These are phyloP conservation scores for Fusarium napiforme DNA, from an alignment of 2,329 filamentous ascomycete species.

Conservation along the genomic window DNA sequence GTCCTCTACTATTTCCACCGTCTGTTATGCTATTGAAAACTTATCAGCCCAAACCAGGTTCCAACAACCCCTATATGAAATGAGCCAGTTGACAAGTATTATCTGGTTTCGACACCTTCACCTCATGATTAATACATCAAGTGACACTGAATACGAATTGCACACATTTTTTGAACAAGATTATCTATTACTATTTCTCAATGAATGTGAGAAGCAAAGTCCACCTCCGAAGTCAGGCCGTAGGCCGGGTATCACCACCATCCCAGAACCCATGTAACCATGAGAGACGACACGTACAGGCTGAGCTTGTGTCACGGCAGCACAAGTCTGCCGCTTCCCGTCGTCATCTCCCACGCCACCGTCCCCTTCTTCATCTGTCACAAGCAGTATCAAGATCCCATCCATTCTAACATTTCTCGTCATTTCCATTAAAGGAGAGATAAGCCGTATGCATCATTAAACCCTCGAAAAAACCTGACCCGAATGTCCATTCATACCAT, in stretches of 20 bases:
- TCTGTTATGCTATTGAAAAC: not conserved
- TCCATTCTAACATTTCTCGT: constrained; percentile 44
- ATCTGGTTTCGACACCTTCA: not conserved
- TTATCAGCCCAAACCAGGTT: not conserved
- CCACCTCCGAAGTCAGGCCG: constrained; percentile 37
- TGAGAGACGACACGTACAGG: constrained; percentile 7
- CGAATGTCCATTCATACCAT: constrained; percentile 46
- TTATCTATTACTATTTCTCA: constrained; percentile 47
- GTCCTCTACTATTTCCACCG: no score
- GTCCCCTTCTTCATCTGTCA: constrained; percentile 18
- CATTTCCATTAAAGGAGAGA: constrained; percentile 51
- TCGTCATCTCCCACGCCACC: constrained; percentile 20
- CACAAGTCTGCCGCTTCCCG: constrained; percentile 21
- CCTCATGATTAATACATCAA: not conserved
- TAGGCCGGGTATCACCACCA: constrained; percentile 43
- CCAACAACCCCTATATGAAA: not conserved
- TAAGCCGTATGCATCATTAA: constrained; percentile 51
- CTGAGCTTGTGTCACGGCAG: constrained; percentile 4
- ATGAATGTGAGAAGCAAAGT: constrained; percentile 48
- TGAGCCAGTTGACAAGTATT: not conserved
- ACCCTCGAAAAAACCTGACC: constrained; percentile 46
- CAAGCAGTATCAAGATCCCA: constrained; percentile 36
- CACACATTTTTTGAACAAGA: constrained; percentile 27
- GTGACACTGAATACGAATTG: not conserved
- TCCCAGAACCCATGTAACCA: constrained; percentile 34